phyloP scores from a whole-genome alignment of 2,329 filamentous ascomycete species.

The Epichloe typhina region DNA sequence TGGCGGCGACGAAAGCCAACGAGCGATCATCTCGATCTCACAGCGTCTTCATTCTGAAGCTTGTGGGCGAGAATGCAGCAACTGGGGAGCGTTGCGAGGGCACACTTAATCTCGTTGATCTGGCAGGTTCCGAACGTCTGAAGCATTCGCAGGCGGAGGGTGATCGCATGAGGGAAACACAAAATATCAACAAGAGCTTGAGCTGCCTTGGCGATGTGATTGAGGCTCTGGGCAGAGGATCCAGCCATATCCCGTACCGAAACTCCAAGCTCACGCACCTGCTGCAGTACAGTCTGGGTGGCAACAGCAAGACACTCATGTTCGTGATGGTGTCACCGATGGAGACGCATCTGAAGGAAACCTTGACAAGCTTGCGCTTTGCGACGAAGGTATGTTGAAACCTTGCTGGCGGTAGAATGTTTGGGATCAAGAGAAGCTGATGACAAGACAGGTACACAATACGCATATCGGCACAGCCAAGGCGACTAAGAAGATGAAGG shows the following conservation, averaged over 20 bases:
- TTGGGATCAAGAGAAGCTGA: slow-evolving; percentile 1
- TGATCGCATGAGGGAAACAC: slow-evolving; percentile 81
- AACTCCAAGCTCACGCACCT: slow-evolving; percentile 97
- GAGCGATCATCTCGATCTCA: slow-evolving; percentile 89
- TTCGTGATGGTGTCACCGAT: slow-evolving; percentile 96
- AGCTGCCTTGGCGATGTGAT: slow-evolving; percentile 92
- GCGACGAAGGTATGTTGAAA: slow-evolving; percentile 63
- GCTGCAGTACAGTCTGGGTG: slow-evolving; percentile 85
- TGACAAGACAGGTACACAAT: slow-evolving; percentile 52
- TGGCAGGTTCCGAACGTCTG: slow-evolving; percentile 83
- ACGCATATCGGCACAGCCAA: slow-evolving; percentile 87
- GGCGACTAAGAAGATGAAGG: slow-evolving; percentile 49
- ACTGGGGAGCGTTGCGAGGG: slow-evolving; percentile 82
- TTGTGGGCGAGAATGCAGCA: slow-evolving; percentile 53
- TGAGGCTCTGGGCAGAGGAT: slow-evolving; percentile 74
- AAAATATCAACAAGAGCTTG: slow-evolving; percentile 93
- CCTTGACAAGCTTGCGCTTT: slow-evolving; percentile 86
- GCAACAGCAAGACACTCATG: slow-evolving; percentile 97
- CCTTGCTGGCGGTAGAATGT: not conserved
- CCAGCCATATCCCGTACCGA: slow-evolving; percentile 78
- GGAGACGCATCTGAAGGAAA: slow-evolving; percentile 83
- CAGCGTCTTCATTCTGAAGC: slow-evolving; percentile 88
- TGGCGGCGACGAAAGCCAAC: slow-evolving; percentile 95
- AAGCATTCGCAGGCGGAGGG: slow-evolving; percentile 80
- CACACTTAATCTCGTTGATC: slow-evolving; percentile 87